A percentile compares a stretch with the other conserved stretches of the same genome.
Evolutionary conservation across 805 yeast species (phyloP).

Genomic region (Citeromyces matritensis): DNA sequence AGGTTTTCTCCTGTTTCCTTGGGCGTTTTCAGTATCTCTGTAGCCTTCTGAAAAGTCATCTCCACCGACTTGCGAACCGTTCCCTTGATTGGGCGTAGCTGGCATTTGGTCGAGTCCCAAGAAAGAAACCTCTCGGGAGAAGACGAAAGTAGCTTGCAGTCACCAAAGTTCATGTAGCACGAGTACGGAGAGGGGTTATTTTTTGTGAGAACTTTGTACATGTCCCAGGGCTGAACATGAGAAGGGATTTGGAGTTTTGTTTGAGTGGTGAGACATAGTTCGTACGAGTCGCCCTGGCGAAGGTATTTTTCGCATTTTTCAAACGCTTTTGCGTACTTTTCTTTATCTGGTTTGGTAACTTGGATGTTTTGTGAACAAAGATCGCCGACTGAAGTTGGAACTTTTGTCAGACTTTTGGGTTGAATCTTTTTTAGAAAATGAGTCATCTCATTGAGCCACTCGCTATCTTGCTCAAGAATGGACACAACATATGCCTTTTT

Average conservation of each 20-base stretch:
- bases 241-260: conserved; percentile 42
- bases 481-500: conserved; percentile 37
- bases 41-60: conserved; percentile 44
- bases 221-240: conserved; percentile 50
- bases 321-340: conserved; percentile 39
- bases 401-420: neutral
- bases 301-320: conserved; percentile 50
- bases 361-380: conserved; percentile 8
- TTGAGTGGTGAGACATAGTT: conserved; percentile 75
- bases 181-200: conserved; percentile 91
- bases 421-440: conserved; percentile 6
- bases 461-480: conserved; percentile 20
- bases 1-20: conserved; percentile 92
- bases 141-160: conserved; percentile 57
- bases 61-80: conserved; percentile 60
- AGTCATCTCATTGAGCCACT: conserved; percentile 17
- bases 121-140: conserved; percentile 90
- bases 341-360: conserved; percentile 34
- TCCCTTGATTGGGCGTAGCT: conserved; percentile 92
- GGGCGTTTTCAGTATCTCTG: conserved; percentile 54
- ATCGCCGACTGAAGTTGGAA: neutral
- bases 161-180: conserved; percentile 58
- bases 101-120: conserved; percentile 54
- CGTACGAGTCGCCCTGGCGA: conserved; percentile 81
- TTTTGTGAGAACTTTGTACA: conserved; percentile 56